A percentile compares a stretch with the other conserved stretches of the same genome.
These are phyloP conservation scores for Trichosporon inkin DNA, from an alignment of 1,284 basidiomycete genomes.

Conservation along the genomic window DNA sequence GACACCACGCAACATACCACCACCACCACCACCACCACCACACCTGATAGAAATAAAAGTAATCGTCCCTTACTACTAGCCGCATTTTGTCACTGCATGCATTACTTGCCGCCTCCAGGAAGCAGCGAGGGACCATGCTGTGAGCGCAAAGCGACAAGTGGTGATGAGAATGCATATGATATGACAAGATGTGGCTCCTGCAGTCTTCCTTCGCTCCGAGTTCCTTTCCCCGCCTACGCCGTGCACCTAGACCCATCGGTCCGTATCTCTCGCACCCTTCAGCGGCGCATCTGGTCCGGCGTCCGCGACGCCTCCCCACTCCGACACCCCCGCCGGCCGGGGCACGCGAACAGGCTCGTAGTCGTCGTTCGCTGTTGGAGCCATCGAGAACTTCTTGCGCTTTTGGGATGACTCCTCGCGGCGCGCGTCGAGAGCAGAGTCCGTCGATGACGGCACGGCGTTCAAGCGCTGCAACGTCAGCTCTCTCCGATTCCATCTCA, in stretches of 20 bases:
- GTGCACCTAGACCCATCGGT: conserved; percentile 40
- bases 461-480: conserved; percentile 29
- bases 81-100: conserved; percentile 7
- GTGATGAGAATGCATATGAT: conserved; percentile 7
- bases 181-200: not conserved
- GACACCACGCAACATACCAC: not conserved
- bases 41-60: conserved; percentile 3
- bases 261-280: conserved; percentile 41
- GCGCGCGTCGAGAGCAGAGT: conserved; percentile 12
- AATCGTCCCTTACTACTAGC: not conserved
- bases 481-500: not conserved
- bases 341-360: conserved; percentile 85
- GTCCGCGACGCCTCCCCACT: conserved; percentile 85
- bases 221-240: not conserved
- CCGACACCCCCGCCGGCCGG: conserved; percentile 74
- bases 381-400: conserved; percentile 36
- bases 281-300: conserved; percentile 39
- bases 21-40: not conserved
- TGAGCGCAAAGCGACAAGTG: not conserved
- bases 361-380: conserved; percentile 54
- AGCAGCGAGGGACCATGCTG: not conserved
- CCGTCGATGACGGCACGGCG: conserved; percentile 15
- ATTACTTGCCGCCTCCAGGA: not conserved
- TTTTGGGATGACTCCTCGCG: conserved; percentile 9
- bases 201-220: not conserved